Percentiles rank a stretch among this genome's conserved stretches.
phyloP scores from a whole-genome alignment of 176 grass and related monocot genomes.

The Triticum urartu region DNA sequence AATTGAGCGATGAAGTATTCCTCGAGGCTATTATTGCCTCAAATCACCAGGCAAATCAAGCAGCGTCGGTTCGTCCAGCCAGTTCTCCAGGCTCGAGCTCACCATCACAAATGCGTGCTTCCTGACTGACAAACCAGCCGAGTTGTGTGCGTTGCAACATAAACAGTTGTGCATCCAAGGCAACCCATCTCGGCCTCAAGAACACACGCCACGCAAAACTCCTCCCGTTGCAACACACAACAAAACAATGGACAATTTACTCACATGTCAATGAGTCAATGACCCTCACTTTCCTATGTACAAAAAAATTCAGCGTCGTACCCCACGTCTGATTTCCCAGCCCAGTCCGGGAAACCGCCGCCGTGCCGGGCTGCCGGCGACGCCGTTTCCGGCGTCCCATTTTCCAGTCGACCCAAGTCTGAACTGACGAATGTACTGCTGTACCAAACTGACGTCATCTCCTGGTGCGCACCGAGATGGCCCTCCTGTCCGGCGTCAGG shows the following conservation, averaged over 20 bases:
- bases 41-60: too few species aligned
- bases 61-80: too few species aligned
- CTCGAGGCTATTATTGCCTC: too few species aligned
- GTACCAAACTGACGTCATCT: background rate
- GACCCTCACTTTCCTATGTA: background rate
- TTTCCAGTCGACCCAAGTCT: background rate
- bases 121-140: too few species aligned
- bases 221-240: background rate
- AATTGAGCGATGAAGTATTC: too few species aligned
- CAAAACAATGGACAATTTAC: background rate
- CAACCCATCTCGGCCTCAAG: background rate
- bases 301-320: background rate
- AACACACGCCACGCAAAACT: background rate
- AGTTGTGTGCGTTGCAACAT: too few species aligned
- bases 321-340: background rate
- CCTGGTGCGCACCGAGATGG: slow-evolving; percentile 41
- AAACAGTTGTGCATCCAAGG: too few species aligned
- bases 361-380: background rate
- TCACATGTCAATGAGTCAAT: background rate
- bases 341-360: background rate
- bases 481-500: slow-evolving; percentile 34
- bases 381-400: background rate
- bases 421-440: background rate
- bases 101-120: too few species aligned
- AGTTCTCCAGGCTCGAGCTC: too few species aligned